Evolutionary conservation across 768 basidiomycete species (phyloP).

Genomic region (Dioszegia crocea): DNA sequence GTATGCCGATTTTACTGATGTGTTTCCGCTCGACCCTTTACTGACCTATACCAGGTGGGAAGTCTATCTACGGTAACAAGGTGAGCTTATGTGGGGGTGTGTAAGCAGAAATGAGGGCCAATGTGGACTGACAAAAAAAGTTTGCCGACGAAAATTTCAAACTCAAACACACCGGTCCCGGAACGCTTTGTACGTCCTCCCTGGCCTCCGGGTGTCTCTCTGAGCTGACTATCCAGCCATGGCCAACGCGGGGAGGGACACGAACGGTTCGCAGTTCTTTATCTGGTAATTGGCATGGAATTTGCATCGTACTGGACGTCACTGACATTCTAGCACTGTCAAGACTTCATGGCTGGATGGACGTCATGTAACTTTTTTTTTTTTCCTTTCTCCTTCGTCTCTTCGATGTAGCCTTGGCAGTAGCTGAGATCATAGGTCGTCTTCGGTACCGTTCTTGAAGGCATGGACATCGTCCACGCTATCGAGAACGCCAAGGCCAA

Average conservation of each 20-base stretch:
- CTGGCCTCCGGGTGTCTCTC: too few relatives aligned
- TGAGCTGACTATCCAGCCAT: conserved; percentile 52
- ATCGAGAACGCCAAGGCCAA: conserved; percentile 73
- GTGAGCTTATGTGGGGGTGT: too few relatives aligned
- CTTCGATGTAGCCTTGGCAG: conserved; percentile 1
- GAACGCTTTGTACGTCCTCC: conserved; percentile 50
- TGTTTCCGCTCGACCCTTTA: not conserved
- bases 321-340: conserved; percentile 56
- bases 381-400: too few relatives aligned
- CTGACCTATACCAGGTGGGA: conserved; percentile 31
- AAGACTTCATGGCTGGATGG: conserved; percentile 85
- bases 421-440: conserved; percentile 63
- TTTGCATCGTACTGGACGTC: too few relatives aligned
- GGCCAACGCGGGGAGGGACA: conserved; percentile 93
- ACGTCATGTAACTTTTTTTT: conserved; percentile 60
- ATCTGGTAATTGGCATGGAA: conserved; percentile 60
- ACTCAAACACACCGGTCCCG: conserved; percentile 85
- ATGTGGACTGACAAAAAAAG: too few relatives aligned
- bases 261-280: conserved; percentile 96
- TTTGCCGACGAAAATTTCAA: conserved; percentile 99
- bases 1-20: not conserved
- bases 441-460: conserved; percentile 86
- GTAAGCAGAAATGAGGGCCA: too few relatives aligned
- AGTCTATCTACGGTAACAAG: conserved; percentile 28
- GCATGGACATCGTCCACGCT: conserved; percentile 74